A percentile compares a stretch with the other conserved stretches of the same genome.
These are phyloP conservation scores for Colletotrichum sp. DNA, from an alignment of 2,329 filamentous ascomycete genomes.

Conservation along the genomic window DNA sequence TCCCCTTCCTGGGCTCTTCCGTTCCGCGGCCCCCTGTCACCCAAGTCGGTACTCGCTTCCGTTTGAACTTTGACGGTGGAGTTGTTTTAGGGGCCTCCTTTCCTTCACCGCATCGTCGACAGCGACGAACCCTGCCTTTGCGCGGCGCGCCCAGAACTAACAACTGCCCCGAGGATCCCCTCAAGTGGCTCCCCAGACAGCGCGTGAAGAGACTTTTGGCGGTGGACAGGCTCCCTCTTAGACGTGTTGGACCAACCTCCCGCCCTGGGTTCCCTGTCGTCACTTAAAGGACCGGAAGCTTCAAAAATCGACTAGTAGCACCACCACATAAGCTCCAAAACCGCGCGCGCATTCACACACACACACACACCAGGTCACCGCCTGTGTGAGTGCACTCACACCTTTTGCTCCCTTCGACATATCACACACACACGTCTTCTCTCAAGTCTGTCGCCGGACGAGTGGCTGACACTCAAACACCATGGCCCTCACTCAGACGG, in stretches of 20 bases:
- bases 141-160: not conserved
- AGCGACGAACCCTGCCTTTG: not conserved
- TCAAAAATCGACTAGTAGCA: conserved; percentile 7
- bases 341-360: not conserved
- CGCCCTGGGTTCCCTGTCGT: conserved; percentile 5
- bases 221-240: conserved; percentile 14
- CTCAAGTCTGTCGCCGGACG: not conserved
- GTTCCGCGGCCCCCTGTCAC: conserved; percentile 4
- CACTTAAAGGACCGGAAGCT: conserved; percentile 10
- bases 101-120: conserved; percentile 20
- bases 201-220: not conserved
- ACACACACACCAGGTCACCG: conserved; percentile 10
- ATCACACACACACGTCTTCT: not conserved
- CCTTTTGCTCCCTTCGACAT: not conserved
- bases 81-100: conserved; percentile 15
- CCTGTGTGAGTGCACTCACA: conserved; percentile 9
- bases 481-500: conserved; percentile 67
- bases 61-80: conserved; percentile 9
- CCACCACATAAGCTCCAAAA: not conserved
- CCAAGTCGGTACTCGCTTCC: conserved; percentile 16
- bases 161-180: not conserved
- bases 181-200: conserved; percentile 5
- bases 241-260: conserved; percentile 16
- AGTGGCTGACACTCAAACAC: not conserved
- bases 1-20: not conserved